Evolutionary conservation across 805 yeast species (phyloP), one percentile per base, ranked within the genome.

Genomic region (Barnettozyma vustinii): DNA sequence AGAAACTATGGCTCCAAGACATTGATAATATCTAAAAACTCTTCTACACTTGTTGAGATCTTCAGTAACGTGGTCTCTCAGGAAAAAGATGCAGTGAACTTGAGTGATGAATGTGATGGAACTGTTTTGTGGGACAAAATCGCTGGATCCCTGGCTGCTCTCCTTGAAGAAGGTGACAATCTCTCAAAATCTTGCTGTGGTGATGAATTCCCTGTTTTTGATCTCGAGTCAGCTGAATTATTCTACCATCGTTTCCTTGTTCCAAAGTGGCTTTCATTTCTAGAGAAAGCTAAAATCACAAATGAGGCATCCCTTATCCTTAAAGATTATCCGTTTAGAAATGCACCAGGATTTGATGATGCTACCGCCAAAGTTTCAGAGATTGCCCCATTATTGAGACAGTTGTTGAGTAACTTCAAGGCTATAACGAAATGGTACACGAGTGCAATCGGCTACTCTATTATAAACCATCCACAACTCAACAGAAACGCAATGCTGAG

Each of bases 121-220:
- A 32, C 8, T 9, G 16, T 2, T 7, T 19, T 16, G 3, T 35
- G 46, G 13, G n/a, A 35, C 7, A 16, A 16, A 20, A 30, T 18
- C 1, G 9, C 16, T 13, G 15, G 10, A 13, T 65, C 62, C 40
- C 55, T 61, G 12, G 3, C 10, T 2, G 16, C 18, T 0, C 48
- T 60, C 8, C 51, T 69, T 16, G 32, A 27, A 6, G 44, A 56
- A 27, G 73, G 69, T 32, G 67, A 60, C 30, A 43, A 50, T 2
- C 47, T 72, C 9, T 72, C 76, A 0, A 45, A 47, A 1, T 40
- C 53, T 3, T 33, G 71, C 26, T 61, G 56, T 1, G 52, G 63
- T 15, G 64, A 63, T 2, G 74, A 72, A 2, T 69, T 65, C 0
- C 68, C 67, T 56, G 73, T 71, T 2, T 67, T 66, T 39, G 66